Base-by-base conservation (phyloP, 306 rosid species). In the Begonia fuchsioides region DNA sequence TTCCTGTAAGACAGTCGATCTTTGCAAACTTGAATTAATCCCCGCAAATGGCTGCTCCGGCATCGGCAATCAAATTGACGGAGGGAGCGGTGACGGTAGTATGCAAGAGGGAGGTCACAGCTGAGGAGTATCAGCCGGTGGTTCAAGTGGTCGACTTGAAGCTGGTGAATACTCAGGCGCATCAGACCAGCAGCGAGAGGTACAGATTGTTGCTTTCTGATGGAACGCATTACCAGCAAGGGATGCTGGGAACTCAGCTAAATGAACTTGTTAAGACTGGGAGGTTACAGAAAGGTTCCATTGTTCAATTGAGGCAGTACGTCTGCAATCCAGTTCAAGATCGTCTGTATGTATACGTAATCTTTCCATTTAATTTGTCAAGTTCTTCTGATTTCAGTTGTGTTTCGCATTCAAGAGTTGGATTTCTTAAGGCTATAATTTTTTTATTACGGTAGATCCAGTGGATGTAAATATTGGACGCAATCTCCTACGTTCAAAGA, bases 231-330 rank as follows among this genome's bases (percentile, higher is more conserved):
- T 57, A 40, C 32, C 83, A 72, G 65, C 96, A 80, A 51, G 90
- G 94, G 26, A 79, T 87, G 94, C 77, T 87, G 7, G 79, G 74
- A 13, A 74, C 82, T 15, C 90, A 79, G 76, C 63, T 56, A 61
- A 82, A 79, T 55, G 65, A 41, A 1, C 70, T 79, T 58, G 78
- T 87, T 14, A 43, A 12, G 47, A 39, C 65, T 0, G 82, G 78
- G 11, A 61, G 13, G 62, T 71, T 87, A 64, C 90, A 70, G 64
- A 69, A 59, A 49, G 92, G 96, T 18, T 82, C 96, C 16, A 12
- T 87, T 2, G 53, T 87, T 54, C 64, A 56, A 11, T 46, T 87
- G 50, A 53, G 49, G 6, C 71, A 75, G 38, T 82, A 51, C 54
- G 68, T 75, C 52, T 81, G 88, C 51, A 72, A 75, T 53, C 59